Base-by-base conservation (phyloP, 2,329 filamentous ascomycete genomes). In the Penicillium nordicum region DNA sequence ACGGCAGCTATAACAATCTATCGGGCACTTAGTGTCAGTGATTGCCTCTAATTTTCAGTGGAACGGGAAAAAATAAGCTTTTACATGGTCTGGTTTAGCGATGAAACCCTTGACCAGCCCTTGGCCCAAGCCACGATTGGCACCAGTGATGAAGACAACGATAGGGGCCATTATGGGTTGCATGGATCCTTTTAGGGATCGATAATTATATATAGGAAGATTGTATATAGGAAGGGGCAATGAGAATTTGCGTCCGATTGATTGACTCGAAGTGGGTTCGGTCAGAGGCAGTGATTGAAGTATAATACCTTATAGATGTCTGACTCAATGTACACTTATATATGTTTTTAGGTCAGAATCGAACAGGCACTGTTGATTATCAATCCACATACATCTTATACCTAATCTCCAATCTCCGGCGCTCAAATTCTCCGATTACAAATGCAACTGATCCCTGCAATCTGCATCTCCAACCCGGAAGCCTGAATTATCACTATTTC, bases 1-100 rank as follows among this genome's bases (percentile, higher is more conserved):
- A 76, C 67, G 6, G 72, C 74, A 21, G 73, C 75, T 14, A 80
- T 72, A 40, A 79, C 72, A 42, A 46, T 38, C 47, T 60, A 32
- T 27, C 14, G 4, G 7, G 7, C 27, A 32, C 12, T 23, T 9
- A 16, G 7, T 32, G 7, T 32, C n/a, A 23, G 40, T 30, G 27
- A 12, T 32, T 51, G 7, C 5, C 1, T 12, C 5, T 10, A 40
- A 44, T 10, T 34, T 1, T 29, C 14, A 16, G 5, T 16, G 2
- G 4, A 18, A 11, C 14, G 8, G 14, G 14, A 10, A 16, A 34
- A 18, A n/a, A n/a, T 5, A 10, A 48, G 25, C 25, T 43, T 50
- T 36, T 43, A 56, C 50, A 29, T 61, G 47, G 57, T 57, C 49
- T n/a, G 47, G 53, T 11, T 52, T 57, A 12, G 50, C 46, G 4